Conservation (phyloP, 129 eudicot genomes). For the Pittosporum tobira region DNA sequence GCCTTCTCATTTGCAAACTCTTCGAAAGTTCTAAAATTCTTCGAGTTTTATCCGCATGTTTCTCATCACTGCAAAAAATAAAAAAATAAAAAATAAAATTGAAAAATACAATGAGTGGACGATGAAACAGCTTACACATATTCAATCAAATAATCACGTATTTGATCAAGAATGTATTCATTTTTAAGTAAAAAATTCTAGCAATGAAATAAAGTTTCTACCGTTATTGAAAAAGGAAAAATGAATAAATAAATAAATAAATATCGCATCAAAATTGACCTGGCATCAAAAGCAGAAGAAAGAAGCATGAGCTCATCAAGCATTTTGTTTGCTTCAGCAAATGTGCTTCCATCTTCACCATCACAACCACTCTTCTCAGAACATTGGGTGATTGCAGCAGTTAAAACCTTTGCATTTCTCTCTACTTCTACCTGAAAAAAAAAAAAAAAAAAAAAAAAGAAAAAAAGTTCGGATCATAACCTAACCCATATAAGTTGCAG, state of each 20-base stretch:
- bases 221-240: not conserved
- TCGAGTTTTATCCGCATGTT: not conserved
- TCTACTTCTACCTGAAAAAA: conserved; percentile 28
- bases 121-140: not conserved
- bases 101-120: not conserved
- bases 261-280: conserved; percentile 26
- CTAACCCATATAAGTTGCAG: not conserved
- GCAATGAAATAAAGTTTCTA: not conserved
- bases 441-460: not conserved
- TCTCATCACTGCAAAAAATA: no score
- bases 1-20: conserved; percentile 17
- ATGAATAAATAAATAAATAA: not conserved
- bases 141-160: not conserved
- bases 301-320: conserved; percentile 24
- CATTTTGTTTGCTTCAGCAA: conserved; percentile 11
- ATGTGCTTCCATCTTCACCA: conserved; percentile 15
- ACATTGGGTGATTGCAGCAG: conserved; percentile 7
- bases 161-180: no score
- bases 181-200: not conserved
- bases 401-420: conserved; percentile 7
- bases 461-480: not conserved
- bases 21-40: conserved; percentile 6
- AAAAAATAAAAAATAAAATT: no score
- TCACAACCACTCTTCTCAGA: not conserved
- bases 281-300: conserved; percentile 24